These are phyloP conservation scores for Colletotrichum coccodes DNA, from an alignment of 2,329 filamentous ascomycete species.

Conservation along the genomic window DNA sequence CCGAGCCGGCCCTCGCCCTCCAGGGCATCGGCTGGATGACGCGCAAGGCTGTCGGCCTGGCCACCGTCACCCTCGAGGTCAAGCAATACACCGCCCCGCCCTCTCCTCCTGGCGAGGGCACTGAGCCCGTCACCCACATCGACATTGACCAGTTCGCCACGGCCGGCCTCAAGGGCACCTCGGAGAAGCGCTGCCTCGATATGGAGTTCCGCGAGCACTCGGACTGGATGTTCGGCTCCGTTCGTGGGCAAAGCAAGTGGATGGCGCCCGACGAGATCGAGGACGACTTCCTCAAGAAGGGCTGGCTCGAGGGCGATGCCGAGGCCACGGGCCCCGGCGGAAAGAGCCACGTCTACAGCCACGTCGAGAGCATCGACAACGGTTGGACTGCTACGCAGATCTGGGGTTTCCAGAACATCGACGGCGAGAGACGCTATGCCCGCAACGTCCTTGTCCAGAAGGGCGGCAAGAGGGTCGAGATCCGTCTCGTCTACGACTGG, in stretches of 20 bases:
- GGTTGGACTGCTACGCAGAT: slow-evolving; percentile 68
- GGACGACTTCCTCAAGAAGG: slow-evolving; percentile 66
- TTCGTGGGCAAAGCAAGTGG: slow-evolving; percentile 70
- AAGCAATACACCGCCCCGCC: slow-evolving; percentile 62
- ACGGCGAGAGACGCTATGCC: slow-evolving; percentile 62
- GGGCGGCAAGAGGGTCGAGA: slow-evolving; percentile 56
- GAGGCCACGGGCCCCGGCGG: slow-evolving; percentile 65
- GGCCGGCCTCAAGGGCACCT: slow-evolving; percentile 74
- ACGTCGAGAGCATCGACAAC: slow-evolving; percentile 62
- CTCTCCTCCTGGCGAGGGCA: slow-evolving; percentile 49
- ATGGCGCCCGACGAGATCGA: slow-evolving; percentile 56
- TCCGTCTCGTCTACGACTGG: slow-evolving; percentile 68
- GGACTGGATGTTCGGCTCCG: slow-evolving; percentile 83
- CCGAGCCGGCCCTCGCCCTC: slow-evolving; percentile 75
- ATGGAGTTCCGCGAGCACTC: slow-evolving; percentile 67
- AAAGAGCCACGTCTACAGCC: slow-evolving; percentile 72
- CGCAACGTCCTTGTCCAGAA: slow-evolving; percentile 65
- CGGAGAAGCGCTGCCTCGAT: slow-evolving; percentile 66
- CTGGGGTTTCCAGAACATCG: slow-evolving; percentile 68
- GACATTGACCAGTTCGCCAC: slow-evolving; percentile 78
- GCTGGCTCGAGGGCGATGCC: slow-evolving; percentile 67
- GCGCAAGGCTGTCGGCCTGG: slow-evolving; percentile 76
- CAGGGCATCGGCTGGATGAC: slow-evolving; percentile 78
- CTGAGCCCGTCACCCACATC: slow-evolving; percentile 66
- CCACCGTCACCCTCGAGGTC: slow-evolving; percentile 74